Base-by-base conservation (phyloP, 495 filamentous ascomycete genomes). In the Cercophora sp. region DNA sequence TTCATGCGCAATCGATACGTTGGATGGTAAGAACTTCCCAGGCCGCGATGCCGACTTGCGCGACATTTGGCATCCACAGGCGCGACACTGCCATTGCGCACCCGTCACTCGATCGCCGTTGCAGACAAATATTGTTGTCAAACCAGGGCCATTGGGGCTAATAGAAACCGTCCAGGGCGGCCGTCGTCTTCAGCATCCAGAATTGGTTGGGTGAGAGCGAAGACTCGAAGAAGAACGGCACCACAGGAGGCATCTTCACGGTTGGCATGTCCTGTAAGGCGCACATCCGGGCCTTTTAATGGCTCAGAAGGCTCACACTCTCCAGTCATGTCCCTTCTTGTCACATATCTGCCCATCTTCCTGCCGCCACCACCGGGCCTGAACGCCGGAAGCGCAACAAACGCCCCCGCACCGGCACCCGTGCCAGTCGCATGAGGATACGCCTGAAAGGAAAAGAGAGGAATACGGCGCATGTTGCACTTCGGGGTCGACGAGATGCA, bases 1-100 rank as follows among this genome's bases (percentile, higher is more conserved):
- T 94, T 96, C 68, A 92, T 87, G 55, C 78, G 89, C 41, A 95
- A 93, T 70, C 85, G 87, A 79, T 94, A 81, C 76, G 79, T 95
- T 58, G 89, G 89, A 66, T 95, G 89, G 88, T 91, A 76, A 56
- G 79, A 43, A 13, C 9, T 31, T 4, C 18, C 31, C n/a, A n/a
- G n/a, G n/a, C n/a, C 25, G 15, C 31, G 9, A 22, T 10, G 10
- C 48, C 31, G 25, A 9, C 24, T 25, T 22, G 27, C 31, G 15
- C 6, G 19, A 25, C 18, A 5, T 37, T 31, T 31, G 43, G 27
- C 27, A 35, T 20, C 11, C 20, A 5, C 32, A 27, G 31, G 20
- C 32, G n/a, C 34, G 22, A n/a, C 19, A 41, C 25, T 16, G 11
- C 11, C 29, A 29, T 26, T 10, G 25, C 45, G 27, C 25, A 48